phyloP scores from a whole-genome alignment of 2,329 filamentous ascomycete species.

The Pseudomassariella vexata region DNA sequence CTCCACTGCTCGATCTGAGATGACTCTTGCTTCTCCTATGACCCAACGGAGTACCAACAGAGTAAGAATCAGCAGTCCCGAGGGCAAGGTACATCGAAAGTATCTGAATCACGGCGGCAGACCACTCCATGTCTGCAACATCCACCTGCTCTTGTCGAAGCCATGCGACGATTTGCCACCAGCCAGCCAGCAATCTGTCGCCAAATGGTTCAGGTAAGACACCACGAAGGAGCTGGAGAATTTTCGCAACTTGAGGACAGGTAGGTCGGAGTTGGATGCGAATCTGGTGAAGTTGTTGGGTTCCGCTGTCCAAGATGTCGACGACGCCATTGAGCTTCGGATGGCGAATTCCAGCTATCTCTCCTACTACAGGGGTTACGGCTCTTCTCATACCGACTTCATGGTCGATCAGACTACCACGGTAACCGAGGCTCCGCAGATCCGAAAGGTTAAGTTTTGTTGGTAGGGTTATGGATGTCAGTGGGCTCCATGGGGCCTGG shows the following conservation, averaged over 20 bases:
- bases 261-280: constrained; percentile 61
- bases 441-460: constrained; percentile 51
- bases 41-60: constrained; percentile 13
- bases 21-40: constrained; percentile 17
- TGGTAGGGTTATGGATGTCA: constrained; percentile 62
- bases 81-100: constrained; percentile 59
- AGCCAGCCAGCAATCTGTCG: constrained; percentile 60
- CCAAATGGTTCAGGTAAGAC: constrained; percentile 53
- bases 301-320: constrained; percentile 58
- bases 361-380: constrained; percentile 38
- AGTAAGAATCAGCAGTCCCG: constrained; percentile 27
- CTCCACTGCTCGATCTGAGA: constrained; percentile 24
- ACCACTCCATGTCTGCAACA: constrained; percentile 60
- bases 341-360: constrained; percentile 51
- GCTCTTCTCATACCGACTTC: constrained; percentile 44
- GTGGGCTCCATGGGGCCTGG: constrained; percentile 69
- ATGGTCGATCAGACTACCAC: constrained; percentile 44
- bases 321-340: constrained; percentile 54
- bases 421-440: constrained; percentile 52
- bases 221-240: constrained; percentile 58
- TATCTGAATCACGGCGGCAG: constrained; percentile 57
- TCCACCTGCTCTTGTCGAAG: constrained; percentile 42
- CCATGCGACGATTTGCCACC: constrained; percentile 73
- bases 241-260: constrained; percentile 54
- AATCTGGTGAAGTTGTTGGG: constrained; percentile 57